Percentiles rank a stretch among this genome's conserved stretches.
Conservation (phyloP, 2,329 filamentous ascomycete species). For the Epichloe sibirici region DNA sequence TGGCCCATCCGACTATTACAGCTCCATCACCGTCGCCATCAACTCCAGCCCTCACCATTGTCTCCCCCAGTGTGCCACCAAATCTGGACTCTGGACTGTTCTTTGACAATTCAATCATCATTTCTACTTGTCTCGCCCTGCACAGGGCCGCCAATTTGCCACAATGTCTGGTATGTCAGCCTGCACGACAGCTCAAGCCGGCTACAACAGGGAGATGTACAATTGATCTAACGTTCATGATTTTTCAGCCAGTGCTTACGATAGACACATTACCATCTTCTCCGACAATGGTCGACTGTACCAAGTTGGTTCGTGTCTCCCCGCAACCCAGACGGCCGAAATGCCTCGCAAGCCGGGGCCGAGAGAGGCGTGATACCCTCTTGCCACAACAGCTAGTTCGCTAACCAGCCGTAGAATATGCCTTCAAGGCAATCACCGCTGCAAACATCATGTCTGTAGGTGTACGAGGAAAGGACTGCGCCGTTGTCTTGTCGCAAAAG, state of each 20-base stretch:
- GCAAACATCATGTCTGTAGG: constrained; percentile 98
- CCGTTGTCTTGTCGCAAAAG: constrained; percentile 96
- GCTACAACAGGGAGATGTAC: not conserved
- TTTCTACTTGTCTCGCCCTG: constrained; percentile 3
- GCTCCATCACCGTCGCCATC: constrained; percentile 7
- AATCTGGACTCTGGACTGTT: not conserved
- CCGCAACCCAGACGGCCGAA: not conserved
- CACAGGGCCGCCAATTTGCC: constrained; percentile 16
- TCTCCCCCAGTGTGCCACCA: constrained; percentile 2
- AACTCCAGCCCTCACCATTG: constrained; percentile 2
- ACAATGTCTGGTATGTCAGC: constrained; percentile 39
- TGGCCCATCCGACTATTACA: constrained; percentile 14
- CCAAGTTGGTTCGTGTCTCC: constrained; percentile 78
- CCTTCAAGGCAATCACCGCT: constrained; percentile 98
- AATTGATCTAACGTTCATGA: constrained; percentile 14
- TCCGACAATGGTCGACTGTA: constrained; percentile 96
- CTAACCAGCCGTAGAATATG: constrained; percentile 64
- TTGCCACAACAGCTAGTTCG: not conserved
- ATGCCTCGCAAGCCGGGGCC: not conserved
- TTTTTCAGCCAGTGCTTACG: constrained; percentile 59
- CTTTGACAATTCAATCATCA: constrained; percentile 1
- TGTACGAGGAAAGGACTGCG: constrained; percentile 90
- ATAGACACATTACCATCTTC: constrained; percentile 99
- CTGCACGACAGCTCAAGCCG: not conserved
- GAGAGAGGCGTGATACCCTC: not conserved